Percentiles rank a stretch among this genome's conserved stretches.
These are phyloP conservation scores for Sodiomyces alkalinus DNA, from an alignment of 2,329 filamentous ascomycete genomes.

Conservation along the genomic window DNA sequence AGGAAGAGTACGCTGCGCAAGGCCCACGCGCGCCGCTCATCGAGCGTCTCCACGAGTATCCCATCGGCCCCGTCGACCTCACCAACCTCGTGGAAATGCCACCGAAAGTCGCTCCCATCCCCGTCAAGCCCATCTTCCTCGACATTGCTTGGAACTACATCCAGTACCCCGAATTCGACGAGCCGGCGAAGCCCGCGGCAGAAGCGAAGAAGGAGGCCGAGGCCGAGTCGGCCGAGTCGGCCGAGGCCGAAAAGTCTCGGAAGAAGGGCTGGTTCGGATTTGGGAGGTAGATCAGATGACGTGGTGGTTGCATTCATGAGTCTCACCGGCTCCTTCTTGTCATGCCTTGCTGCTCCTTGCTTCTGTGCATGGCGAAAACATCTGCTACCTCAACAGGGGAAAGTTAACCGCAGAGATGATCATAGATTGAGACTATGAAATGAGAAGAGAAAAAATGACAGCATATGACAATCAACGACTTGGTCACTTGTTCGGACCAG, in stretches of 20 bases:
- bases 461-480: too few species aligned
- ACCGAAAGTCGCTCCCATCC: slow-evolving; percentile 65
- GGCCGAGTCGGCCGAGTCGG: slow-evolving; percentile 13
- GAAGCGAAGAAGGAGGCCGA: slow-evolving; percentile 12
- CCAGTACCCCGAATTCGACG: slow-evolving; percentile 58
- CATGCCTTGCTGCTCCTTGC: too few species aligned
- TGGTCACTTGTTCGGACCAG: too few species aligned
- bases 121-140: slow-evolving; percentile 89
- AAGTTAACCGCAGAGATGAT: too few species aligned
- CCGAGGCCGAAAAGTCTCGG: slow-evolving; percentile 29
- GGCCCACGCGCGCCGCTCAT: slow-evolving; percentile 44
- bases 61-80: slow-evolving; percentile 54
- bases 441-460: too few species aligned
- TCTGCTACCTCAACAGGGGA: too few species aligned
- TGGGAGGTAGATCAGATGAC: slow-evolving; percentile 34
- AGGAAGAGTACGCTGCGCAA: slow-evolving; percentile 23
- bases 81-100: slow-evolving; percentile 76
- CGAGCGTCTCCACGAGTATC: slow-evolving; percentile 63
- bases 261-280: slow-evolving; percentile 73
- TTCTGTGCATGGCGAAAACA: too few species aligned
- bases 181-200: slow-evolving; percentile 12
- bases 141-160: slow-evolving; percentile 98
- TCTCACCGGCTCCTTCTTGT: too few species aligned
- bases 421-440: too few species aligned
- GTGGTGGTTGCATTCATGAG: too few species aligned